Percentiles rank a stretch among this genome's conserved stretches.
Conservation (phyloP, 805 yeast species). For the Sugiyamaella marilandica region DNA sequence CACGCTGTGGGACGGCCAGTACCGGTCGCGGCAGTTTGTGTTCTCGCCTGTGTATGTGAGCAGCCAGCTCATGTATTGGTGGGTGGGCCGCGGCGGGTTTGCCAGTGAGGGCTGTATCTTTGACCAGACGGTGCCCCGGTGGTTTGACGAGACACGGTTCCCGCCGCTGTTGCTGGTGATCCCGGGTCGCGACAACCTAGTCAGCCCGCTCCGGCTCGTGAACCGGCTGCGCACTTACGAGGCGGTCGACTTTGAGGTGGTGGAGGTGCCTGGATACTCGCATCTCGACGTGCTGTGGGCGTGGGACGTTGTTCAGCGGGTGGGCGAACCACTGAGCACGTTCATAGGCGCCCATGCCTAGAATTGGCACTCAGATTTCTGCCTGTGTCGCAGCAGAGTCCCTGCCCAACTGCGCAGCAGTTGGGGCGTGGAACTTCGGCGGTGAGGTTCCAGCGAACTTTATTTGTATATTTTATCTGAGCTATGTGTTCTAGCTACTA, state of each 20-base stretch:
- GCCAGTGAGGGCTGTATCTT: conserved; percentile 47
- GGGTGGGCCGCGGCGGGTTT: conserved; percentile 60
- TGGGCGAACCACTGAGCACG: conserved; percentile 46
- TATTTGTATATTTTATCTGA: no score
- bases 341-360: conserved; percentile 25
- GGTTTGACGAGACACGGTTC: conserved; percentile 37
- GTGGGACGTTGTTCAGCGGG: conserved; percentile 57
- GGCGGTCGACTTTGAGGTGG: conserved; percentile 27
- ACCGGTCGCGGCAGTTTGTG: conserved; percentile 70
- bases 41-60: conserved; percentile 85
- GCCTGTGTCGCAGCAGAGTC: no score
- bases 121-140: conserved; percentile 45
- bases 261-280: conserved; percentile 58
- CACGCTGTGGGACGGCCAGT: conserved; percentile 59
- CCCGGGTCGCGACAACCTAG: conserved; percentile 71
- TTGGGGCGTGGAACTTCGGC: background rate
- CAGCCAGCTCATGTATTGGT: conserved; percentile 83
- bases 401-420: no score
- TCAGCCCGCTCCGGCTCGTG: conserved; percentile 64
- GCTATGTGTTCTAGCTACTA: no score
- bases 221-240: conserved; percentile 63
- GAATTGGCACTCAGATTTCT: no score
- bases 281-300: conserved; percentile 96
- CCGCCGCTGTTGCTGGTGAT: conserved; percentile 64
- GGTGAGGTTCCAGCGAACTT: no score